Conservation (phyloP, 169 alveolate genomes). For the Prorocentrum cordatum region DNA sequence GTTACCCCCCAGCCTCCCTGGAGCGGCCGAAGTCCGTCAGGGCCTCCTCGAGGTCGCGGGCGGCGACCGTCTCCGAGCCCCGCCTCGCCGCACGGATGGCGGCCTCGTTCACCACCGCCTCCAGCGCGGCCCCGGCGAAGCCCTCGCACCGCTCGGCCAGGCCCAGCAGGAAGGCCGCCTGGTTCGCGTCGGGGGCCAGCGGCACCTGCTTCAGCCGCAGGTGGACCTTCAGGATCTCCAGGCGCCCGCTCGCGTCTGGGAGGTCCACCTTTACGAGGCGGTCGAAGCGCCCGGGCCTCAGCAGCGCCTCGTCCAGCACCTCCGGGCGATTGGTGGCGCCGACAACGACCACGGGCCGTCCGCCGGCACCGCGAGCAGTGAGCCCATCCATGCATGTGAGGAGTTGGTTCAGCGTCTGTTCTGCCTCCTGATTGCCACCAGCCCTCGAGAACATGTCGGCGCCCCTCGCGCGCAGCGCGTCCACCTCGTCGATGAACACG, state of each 20-base stretch:
- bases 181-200: conserved; percentile 13
- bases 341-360: conserved; percentile 51
- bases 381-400: conserved; percentile 67
- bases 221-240: conserved; percentile 56
- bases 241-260: conserved; percentile 46
- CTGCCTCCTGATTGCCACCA: conserved; percentile 68
- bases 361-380: conserved; percentile 6
- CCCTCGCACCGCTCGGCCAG: conserved; percentile 62
- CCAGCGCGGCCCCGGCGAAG: conserved; percentile 43
- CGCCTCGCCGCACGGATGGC: conserved; percentile 20
- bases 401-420: conserved; percentile 43
- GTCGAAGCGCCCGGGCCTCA: conserved; percentile 68
- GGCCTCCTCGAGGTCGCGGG: too few relatives aligned
- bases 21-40: too few relatives aligned
- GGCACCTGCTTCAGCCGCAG: conserved; percentile 54
- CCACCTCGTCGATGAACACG: conserved; percentile 64
- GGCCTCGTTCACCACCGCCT: conserved; percentile 65
- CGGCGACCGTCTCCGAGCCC: conserved; percentile 6
- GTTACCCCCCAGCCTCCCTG: too few relatives aligned
- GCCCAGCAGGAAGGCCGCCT: neutral
- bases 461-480: conserved; percentile 50
- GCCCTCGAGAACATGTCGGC: neutral
- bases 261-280: conserved; percentile 57
- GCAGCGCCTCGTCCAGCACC: conserved; percentile 51
- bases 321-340: conserved; percentile 68